Evolutionary conservation across 2,329 filamentous ascomycete species (phyloP).

Genomic region (Colletotrichum sp.): DNA sequence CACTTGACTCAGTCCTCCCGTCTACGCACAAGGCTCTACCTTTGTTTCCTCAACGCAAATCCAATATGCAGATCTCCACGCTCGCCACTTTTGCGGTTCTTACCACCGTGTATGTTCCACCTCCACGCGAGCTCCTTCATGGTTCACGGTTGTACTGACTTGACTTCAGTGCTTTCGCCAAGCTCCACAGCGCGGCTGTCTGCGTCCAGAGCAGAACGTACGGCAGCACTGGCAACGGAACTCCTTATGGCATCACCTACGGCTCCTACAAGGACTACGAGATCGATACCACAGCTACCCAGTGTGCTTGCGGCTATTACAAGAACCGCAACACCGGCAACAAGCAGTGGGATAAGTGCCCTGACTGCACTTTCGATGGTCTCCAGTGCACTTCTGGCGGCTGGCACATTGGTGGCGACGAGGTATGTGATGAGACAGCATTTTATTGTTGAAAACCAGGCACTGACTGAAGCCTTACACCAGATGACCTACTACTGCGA

Average conservation of each 20-base stretch:
- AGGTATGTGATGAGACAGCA: not conserved
- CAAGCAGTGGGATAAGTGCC: constrained; percentile 23
- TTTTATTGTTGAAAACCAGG: not conserved
- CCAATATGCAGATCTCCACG: constrained; percentile 10
- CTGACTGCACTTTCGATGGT: constrained; percentile 19
- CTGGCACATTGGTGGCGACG: constrained; percentile 22
- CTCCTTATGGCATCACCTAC: constrained; percentile 2
- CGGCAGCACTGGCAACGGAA: constrained; percentile 2
- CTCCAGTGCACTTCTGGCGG: constrained; percentile 11
- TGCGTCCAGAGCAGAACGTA: not conserved
- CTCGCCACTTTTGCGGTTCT: not conserved
- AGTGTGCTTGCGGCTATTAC: constrained; percentile 19
- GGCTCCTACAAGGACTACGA: constrained; percentile 8
- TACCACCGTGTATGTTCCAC: not conserved
- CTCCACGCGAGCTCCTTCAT: not conserved
- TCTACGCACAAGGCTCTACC: not conserved
- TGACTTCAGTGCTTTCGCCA: not conserved
- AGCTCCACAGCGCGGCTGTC: constrained; percentile 2
- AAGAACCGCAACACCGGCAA: constrained; percentile 21
- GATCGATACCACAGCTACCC: constrained; percentile 1
- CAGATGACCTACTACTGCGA: constrained; percentile 23
- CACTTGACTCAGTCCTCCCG: not conserved
- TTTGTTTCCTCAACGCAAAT: not conserved
- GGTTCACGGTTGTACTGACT: not conserved
- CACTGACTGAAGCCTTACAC: not conserved